Base-by-base conservation (phyloP, 345 rosid genomes). In the Erodium maritimum region DNA sequence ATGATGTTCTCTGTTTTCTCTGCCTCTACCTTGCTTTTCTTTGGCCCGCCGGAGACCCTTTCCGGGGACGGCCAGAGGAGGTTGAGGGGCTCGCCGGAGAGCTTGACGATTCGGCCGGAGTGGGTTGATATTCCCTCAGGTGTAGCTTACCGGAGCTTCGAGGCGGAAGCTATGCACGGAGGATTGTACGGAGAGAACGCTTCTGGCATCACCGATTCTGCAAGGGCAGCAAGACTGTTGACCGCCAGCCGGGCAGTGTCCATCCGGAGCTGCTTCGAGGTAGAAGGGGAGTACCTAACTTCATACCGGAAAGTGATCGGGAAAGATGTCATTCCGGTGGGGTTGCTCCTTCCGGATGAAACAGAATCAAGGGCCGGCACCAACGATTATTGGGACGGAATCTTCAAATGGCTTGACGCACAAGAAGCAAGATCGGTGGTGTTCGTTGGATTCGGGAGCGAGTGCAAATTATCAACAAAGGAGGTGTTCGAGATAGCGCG, bases 381-480 rank as follows among this genome's bases (percentile, higher is more conserved):
- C 1, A 1, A 54, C 12, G 2, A 19, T 19, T 5, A 19, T 5
- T n/a, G 21, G 71, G 25, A 42, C 56, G 37, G 54, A 33, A 45
- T 53, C n/a, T 64, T 69, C 11, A 20, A 60, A 7, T 74, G 78
- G 78, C 67, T 74, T 13, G 69, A 74, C 16, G 18, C 17, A 1
- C 64, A 67, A 57, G 34, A 18, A 42, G 57, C 64, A 0, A 70
- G 53, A 17, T 67, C 75, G 0, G 70, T 70, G 33, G 69, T 74
- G 50, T 74, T 67, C 61, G 75, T 67, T 1, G 67, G 67, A 1
- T 70, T 74, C 42, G 72, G 79, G 1, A 74, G 72, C 22, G 75
- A 74, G 60, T 63, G 34, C 37, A 67, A 57, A 57, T 59, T 74
- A 3, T 67, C 56, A 4, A 60, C 21, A 61, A 72, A 74, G 22